phyloP scores from a whole-genome alignment of 768 basidiomycete species.

The Termitomyces sp. region DNA sequence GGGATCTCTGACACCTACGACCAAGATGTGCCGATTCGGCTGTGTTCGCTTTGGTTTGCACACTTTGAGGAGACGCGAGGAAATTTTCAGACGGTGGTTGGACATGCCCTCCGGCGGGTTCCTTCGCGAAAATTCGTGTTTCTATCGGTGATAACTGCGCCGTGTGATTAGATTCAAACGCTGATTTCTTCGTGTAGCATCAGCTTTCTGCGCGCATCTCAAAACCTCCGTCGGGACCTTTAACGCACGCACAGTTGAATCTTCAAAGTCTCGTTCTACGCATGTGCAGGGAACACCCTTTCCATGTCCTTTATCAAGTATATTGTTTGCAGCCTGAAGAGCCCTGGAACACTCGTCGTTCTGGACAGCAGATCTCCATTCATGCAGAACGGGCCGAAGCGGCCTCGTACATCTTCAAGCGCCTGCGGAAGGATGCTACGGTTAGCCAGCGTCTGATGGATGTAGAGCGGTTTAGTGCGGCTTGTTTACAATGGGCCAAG shows the following conservation, averaged over 20 bases:
- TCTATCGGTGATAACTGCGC: constrained; percentile 47
- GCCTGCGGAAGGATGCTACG: constrained; percentile 37
- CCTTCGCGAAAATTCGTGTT: constrained; percentile 89
- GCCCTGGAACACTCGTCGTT: constrained; percentile 33
- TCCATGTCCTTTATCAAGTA: constrained; percentile 88
- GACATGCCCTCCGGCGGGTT: constrained; percentile 45
- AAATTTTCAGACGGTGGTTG: constrained; percentile 36
- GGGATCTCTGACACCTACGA: constrained; percentile 67
- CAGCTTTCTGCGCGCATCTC: constrained; percentile 91
- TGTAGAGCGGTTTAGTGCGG: constrained; percentile 57
- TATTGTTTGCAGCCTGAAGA: constrained; percentile 56
- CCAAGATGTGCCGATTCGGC: constrained; percentile 69
- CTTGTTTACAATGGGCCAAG: constrained; percentile 72
- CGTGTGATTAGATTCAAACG: neutral
- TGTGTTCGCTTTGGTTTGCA: constrained; percentile 90
- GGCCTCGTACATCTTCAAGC: constrained; percentile 56
- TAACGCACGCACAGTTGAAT: constrained; percentile 38
- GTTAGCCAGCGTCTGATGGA: constrained; percentile 37
- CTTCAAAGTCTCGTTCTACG: constrained; percentile 62
- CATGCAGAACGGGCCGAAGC: constrained; percentile 60
- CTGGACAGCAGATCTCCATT: constrained; percentile 37
- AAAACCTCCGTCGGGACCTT: constrained; percentile 24
- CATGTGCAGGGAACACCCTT: constrained; percentile 89
- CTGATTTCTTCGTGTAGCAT: constrained; percentile 36
- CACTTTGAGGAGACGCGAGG: constrained; percentile 62